Conservation (phyloP, 495 filamentous ascomycete genomes). For the Amphirosellinia nigrospora region DNA sequence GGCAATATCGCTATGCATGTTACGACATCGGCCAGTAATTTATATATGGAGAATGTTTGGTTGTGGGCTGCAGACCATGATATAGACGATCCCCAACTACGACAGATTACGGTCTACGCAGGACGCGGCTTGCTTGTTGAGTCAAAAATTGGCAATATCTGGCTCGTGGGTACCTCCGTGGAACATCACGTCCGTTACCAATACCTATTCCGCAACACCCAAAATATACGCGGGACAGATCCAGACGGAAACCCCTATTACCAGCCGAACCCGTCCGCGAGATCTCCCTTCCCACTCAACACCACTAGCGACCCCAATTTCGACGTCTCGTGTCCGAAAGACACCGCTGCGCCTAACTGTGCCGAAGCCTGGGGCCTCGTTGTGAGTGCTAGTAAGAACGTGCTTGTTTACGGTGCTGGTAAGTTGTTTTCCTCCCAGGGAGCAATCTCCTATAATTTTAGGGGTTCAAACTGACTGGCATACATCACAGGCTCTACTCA, state of each 20-base stretch:
- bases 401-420: conserved; percentile 70
- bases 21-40: conserved; percentile 56
- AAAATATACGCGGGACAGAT: conserved; percentile 71
- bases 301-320: conserved; percentile 75
- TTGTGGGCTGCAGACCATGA: conserved; percentile 79
- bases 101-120: conserved; percentile 70
- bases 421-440: conserved; percentile 5
- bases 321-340: conserved; percentile 41
- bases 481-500: conserved; percentile 50
- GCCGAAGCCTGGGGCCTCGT: conserved; percentile 62
- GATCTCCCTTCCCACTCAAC: conserved; percentile 67
- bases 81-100: conserved; percentile 62
- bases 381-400: conserved; percentile 56
- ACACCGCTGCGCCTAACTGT: conserved; percentile 37
- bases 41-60: conserved; percentile 74
- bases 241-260: conserved; percentile 78
- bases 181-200: conserved; percentile 82
- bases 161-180: conserved; percentile 59
- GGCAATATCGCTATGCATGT: conserved; percentile 75
- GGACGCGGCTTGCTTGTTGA: conserved; percentile 72
- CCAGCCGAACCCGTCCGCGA: conserved; percentile 73
- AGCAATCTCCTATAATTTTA: neutral
- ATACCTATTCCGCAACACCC: conserved; percentile 73
- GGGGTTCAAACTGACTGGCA: conserved; percentile 40
- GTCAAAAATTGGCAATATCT: conserved; percentile 58